Evolutionary conservation across 75 land plant genomes (phyloP).

Genomic region (Cunninghamia lanceolata): DNA sequence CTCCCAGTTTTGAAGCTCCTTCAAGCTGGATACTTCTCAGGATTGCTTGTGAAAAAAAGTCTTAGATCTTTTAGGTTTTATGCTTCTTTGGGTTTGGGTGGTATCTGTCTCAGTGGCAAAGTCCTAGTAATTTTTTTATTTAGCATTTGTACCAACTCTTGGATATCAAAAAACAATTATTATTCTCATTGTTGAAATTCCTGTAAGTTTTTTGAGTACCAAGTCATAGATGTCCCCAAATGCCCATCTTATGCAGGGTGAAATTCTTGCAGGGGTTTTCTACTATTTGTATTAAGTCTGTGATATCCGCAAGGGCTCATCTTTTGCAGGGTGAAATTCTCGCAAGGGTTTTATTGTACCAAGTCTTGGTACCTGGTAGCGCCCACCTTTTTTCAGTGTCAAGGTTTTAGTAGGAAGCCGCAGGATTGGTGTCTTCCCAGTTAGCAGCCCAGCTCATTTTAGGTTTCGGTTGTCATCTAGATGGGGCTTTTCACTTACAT

Average conservation of each 20-base stretch:
- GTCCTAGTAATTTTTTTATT: no score
- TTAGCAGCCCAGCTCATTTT: background rate
- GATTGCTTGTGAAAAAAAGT: background rate
- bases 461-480: background rate
- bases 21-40: background rate
- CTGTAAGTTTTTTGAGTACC: background rate
- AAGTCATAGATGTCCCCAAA: background rate
- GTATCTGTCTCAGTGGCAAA: background rate
- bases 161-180: no score
- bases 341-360: no score
- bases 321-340: no score
- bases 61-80: background rate
- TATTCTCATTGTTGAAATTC: no score
- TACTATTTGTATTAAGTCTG: background rate
- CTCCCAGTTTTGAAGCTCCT: background rate
- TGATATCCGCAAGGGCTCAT: background rate
- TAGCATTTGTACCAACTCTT: background rate
- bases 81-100: background rate
- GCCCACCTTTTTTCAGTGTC: background rate
- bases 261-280: background rate
- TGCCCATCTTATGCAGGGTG: background rate
- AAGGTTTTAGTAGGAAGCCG: background rate
- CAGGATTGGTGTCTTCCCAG: background rate
- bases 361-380: no score
- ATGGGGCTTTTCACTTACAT: background rate